Base-by-base conservation (phyloP, 768 basidiomycete species). In the Asterophora parasitica region DNA sequence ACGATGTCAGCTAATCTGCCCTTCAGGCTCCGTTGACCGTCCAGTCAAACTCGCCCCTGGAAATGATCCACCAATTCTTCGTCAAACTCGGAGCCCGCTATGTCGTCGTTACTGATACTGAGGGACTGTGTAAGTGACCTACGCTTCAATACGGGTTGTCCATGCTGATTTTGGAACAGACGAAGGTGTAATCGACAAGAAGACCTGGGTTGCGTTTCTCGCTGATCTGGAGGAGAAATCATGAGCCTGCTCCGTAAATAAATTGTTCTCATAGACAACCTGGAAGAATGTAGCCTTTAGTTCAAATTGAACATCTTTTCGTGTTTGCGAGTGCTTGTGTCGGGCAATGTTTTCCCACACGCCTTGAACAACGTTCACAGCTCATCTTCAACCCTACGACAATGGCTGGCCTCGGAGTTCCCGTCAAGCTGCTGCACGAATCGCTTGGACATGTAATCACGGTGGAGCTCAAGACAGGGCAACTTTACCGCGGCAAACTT, bases 401-500 rank as follows among this genome's bases (percentile, higher is more conserved):
- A 47, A 78, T 77, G 76, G 68, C 83, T 64, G 83, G 90, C 53
- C 79, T 96, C 51, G 94, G 94, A 65, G 89, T 97, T 49, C 95
- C 95, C 51, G 88, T 96, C 54, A 98, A 98, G 68, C 81, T 99
- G 42, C 75, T 98, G 36, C 95, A 98, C 62, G 96, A 98, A 73
- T 89, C 91, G 46, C 74, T 98, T 23, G 96, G 96, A 16, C 96
- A 99, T 61, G 74, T 97, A 46, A 88, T 99, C 55, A 97, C 95
- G 4, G 92, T 94, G n/a, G 96, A 99, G 67, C 80, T 97, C 48
- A 98, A 98, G 70, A 96, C 93, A 1, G 95, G 94, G 8, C 94
- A 97, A 64, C 79, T 96, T 43, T 99, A 98, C 70, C 78, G 96
- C 40, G 96, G 96, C 57, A 98, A 96, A 70, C 79, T 99, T 33